Conservation (phyloP, 352 stramenopile species). For the Phytopythium sindhum region DNA sequence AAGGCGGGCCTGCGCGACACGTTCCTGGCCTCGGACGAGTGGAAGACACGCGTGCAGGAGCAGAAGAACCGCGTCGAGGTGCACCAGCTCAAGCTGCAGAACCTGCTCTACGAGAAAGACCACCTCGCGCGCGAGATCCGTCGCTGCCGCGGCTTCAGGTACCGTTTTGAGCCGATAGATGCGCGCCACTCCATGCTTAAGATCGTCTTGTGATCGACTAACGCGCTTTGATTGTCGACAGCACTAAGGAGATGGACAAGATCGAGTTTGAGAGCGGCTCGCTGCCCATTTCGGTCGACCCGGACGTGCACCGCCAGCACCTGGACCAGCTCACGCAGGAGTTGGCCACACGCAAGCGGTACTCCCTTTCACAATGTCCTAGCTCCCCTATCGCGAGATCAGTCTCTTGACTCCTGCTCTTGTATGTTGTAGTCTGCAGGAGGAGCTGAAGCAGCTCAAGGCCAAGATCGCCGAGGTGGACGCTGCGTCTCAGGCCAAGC, state of each 20-base stretch:
- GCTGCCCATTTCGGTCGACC: constrained; percentile 54
- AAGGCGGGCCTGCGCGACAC: constrained; percentile 62
- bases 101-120: constrained; percentile 83
- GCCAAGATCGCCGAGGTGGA: constrained; percentile 58
- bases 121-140: constrained; percentile 75
- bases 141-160: constrained; percentile 63
- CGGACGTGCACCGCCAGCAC: constrained; percentile 52
- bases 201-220: too few relatives aligned
- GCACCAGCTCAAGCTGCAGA: constrained; percentile 78
- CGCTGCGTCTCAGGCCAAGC: constrained; percentile 49
- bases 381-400: background rate
- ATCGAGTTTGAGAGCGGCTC: constrained; percentile 61
- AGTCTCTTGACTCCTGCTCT: background rate
- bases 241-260: constrained; percentile 77
- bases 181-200: too few relatives aligned
- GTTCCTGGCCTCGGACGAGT: constrained; percentile 65
- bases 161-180: too few relatives aligned
- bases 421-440: constrained; percentile 32
- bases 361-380: background rate
- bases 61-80: constrained; percentile 72
- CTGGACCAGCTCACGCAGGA: constrained; percentile 68
- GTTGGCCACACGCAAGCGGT: constrained; percentile 58
- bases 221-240: constrained; percentile 4
- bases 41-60: constrained; percentile 60
- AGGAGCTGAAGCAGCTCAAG: constrained; percentile 58